Percentiles rank a stretch among this genome's conserved stretches.
Evolutionary conservation across 176 grass and related monocot genomes (phyloP).

Genomic region (Tuctoria greenei): DNA sequence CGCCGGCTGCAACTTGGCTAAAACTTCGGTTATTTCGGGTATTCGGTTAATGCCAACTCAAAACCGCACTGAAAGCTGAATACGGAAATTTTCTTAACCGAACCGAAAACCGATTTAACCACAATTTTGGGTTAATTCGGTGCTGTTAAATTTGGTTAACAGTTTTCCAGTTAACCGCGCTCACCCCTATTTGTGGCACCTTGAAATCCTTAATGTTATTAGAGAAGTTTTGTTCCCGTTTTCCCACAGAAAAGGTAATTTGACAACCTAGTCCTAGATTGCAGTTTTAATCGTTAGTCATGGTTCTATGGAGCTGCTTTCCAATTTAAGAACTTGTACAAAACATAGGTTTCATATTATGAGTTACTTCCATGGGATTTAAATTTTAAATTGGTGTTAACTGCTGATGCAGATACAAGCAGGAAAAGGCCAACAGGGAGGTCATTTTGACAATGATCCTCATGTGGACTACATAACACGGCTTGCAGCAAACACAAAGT

Average conservation of each 20-base stretch:
- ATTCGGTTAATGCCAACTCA: no score
- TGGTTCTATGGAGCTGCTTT: neutral
- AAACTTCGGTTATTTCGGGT: no score
- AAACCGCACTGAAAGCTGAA: no score
- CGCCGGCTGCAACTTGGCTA: no score
- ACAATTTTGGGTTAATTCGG: no score
- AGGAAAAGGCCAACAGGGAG: neutral
- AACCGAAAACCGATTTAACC: no score
- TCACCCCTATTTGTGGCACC: no score
- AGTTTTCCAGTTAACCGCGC: no score
- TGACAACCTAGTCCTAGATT: slow-evolving; percentile 16
- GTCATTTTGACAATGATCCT: neutral
- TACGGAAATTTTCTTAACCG: no score
- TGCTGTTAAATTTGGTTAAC: no score
- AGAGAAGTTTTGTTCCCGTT: neutral
- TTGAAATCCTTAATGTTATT: neutral
- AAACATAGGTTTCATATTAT: neutral
- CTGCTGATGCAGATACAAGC: neutral
- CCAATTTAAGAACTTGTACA: slow-evolving; percentile 12
- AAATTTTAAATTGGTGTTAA: neutral
- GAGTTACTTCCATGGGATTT: neutral
- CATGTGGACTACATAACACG: neutral
- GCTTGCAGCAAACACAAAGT: neutral
- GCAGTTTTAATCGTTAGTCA: neutral
- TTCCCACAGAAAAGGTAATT: neutral